Evolutionary conservation across 768 basidiomycete species (phyloP).

Genomic region (Sarcodon sp.): DNA sequence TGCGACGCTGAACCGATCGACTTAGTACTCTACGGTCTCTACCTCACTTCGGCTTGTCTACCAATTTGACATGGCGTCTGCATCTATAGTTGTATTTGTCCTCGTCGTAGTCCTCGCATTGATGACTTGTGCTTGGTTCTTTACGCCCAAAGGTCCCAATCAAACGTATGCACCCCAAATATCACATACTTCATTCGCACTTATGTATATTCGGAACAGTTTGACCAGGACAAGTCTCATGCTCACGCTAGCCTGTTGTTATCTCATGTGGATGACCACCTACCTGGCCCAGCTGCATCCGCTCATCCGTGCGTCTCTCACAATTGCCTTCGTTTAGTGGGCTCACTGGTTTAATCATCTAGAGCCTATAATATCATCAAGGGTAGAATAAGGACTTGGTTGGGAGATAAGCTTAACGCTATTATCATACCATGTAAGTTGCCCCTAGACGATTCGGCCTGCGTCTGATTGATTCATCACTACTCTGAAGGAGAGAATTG

Average conservation of each 20-base stretch:
- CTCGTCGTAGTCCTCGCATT: conserved; percentile 53
- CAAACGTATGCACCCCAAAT: conserved; percentile 65
- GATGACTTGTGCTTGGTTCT: conserved; percentile 51
- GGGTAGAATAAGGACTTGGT: too few relatives aligned
- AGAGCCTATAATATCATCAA: too few relatives aligned
- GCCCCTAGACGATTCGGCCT: too few relatives aligned
- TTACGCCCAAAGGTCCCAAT: conserved; percentile 76
- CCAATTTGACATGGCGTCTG: conserved; percentile 39
- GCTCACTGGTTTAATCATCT: neutral
- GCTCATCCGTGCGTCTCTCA: conserved; percentile 51
- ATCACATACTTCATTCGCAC: neutral
- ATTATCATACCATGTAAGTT: too few relatives aligned
- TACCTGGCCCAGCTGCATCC: conserved; percentile 93
- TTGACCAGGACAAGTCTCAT: conserved; percentile 71
- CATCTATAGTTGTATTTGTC: conserved; percentile 56
- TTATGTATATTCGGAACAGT: conserved; percentile 25
- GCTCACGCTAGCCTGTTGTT: conserved; percentile 73
- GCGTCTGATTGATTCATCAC: too few relatives aligned
- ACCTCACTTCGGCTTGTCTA: neutral
- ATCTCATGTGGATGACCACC: conserved; percentile 96
- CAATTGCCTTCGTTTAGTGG: neutral
- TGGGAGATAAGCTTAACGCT: too few relatives aligned
- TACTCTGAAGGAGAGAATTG: too few relatives aligned
- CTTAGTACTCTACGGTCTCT: neutral
- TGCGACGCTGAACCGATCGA: neutral